Evolutionary conservation across 768 basidiomycete genomes (phyloP), one percentile per base, ranked within the genome.

Genomic region (Crassisporium funariophilum): DNA sequence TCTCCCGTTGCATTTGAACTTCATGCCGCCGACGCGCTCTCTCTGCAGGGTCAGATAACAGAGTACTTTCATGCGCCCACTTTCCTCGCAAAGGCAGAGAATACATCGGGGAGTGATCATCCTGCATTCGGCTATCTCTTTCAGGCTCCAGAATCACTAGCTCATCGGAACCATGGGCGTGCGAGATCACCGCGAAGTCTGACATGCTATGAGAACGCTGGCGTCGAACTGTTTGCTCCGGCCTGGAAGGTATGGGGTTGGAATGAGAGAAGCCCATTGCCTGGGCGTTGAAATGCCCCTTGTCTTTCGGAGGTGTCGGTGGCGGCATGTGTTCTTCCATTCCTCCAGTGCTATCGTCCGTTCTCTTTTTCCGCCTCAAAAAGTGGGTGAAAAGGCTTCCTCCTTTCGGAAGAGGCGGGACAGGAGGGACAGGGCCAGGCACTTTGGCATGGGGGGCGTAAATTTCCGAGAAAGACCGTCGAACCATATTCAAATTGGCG

Each of bases 301-400:
- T 63, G 49, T 78, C 77, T 57, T 79, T 78, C 5, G 77, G 77
- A 21, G 76, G 77, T 19, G 70, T 63, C 3, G 76, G 73, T 12
- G 76, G 74, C 1, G 67, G 67, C 21, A 61, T 45, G 25, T 58
- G 54, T 27, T 53, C 51, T 11, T 56, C 56, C 25, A 41, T 46
- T 17, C 62, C 64, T 38, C 66, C 59, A n/a, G 35, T 35, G n/a
- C 54, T 52, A 34, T 56, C 59, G 33, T 60, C 47, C 34, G 53
- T 58, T 54, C 66, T 69, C 59, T 70, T 74, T 57, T 71, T 70
- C 25, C 74, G 66, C 41, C 74, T 63, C 19, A 79, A 59, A 15
- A 77, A 58, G 23, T 66, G 66, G 17, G 59, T 54, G 54, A 64
- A 65, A 45, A 64, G 56, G 50, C 61, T 69, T 19, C 55, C 44